These are phyloP conservation scores for Pichia sp. DNA, from an alignment of 1,139 yeast genomes.

Conservation along the genomic window DNA sequence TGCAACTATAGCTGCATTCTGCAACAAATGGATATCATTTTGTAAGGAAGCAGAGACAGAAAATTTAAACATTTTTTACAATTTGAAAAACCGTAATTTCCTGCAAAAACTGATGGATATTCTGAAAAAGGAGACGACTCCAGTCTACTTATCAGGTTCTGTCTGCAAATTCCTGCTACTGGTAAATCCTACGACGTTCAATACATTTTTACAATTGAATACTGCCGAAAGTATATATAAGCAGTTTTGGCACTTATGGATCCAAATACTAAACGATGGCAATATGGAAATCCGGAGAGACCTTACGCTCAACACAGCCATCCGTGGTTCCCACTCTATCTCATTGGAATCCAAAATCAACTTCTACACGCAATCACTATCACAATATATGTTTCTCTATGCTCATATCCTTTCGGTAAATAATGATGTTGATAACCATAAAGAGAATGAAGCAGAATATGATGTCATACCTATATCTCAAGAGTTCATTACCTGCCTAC, in stretches of 20 bases:
- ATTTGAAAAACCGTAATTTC: background rate
- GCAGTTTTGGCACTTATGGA: background rate
- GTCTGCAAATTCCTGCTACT: conserved; percentile 2
- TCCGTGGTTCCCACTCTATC: background rate
- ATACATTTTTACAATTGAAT: background rate
- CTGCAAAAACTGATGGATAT: background rate
- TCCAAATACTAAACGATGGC: background rate
- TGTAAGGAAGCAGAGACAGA: background rate
- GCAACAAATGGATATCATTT: background rate
- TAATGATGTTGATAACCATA: background rate
- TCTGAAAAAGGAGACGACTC: background rate
- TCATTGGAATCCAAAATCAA: background rate
- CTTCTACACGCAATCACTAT: background rate
- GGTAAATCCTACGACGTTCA: background rate
- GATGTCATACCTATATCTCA: background rate
- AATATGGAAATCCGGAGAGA: background rate
- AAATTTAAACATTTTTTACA: background rate
- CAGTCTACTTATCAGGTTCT: background rate
- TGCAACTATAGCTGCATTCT: background rate
- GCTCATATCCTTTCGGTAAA: conserved; percentile 4
- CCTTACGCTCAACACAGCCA: background rate
- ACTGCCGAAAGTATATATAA: background rate
- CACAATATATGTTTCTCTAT: conserved; percentile 8
- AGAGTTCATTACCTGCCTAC: background rate
- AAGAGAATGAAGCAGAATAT: background rate